These are phyloP conservation scores for Hypocreales sp. DNA, from an alignment of 2,329 filamentous ascomycete species.

Conservation along the genomic window DNA sequence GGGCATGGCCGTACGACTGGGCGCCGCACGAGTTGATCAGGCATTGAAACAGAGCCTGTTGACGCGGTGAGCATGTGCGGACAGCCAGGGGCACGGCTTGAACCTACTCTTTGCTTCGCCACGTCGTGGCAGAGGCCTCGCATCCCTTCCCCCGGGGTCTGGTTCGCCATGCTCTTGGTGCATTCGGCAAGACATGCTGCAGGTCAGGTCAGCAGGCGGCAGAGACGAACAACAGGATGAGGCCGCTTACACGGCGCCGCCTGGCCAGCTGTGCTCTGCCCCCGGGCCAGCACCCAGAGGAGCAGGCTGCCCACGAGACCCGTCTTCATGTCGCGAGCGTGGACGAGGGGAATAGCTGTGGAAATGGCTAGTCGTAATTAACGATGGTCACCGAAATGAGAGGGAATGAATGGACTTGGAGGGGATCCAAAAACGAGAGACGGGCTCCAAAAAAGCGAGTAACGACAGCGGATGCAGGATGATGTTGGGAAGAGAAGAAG, in stretches of 20 bases:
- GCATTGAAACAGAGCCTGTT: slow-evolving; percentile 16
- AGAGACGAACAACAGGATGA: neutral
- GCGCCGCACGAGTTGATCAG: slow-evolving; percentile 12
- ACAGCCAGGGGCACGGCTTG: neutral
- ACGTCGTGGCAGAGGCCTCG: slow-evolving; percentile 5
- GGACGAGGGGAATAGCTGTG: slow-evolving; percentile 5
- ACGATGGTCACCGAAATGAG: slow-evolving; percentile 16
- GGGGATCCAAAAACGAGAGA: slow-evolving; percentile 17
- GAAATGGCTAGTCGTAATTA: slow-evolving; percentile 13
- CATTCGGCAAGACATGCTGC: slow-evolving; percentile 5
- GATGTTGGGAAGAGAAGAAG: slow-evolving; percentile 6
- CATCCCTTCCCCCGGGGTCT: neutral
- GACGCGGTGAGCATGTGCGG: neutral
- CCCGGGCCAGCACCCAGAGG: slow-evolving; percentile 4
- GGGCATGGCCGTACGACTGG: slow-evolving; percentile 13
- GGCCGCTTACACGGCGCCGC: slow-evolving; percentile 2
- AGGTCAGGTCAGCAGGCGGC: neutral
- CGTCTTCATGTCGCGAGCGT: slow-evolving; percentile 9
- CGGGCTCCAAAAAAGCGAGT: slow-evolving; percentile 7
- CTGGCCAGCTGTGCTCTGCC: neutral
- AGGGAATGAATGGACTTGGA: slow-evolving; percentile 5
- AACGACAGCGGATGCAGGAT: slow-evolving; percentile 8
- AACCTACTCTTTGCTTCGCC: slow-evolving; percentile 10
- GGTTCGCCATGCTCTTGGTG: slow-evolving; percentile 4
- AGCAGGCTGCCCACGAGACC: slow-evolving; percentile 3